These are phyloP conservation scores for Carallia pectinifolia DNA, from an alignment of 345 rosid genomes.

Conservation along the genomic window DNA sequence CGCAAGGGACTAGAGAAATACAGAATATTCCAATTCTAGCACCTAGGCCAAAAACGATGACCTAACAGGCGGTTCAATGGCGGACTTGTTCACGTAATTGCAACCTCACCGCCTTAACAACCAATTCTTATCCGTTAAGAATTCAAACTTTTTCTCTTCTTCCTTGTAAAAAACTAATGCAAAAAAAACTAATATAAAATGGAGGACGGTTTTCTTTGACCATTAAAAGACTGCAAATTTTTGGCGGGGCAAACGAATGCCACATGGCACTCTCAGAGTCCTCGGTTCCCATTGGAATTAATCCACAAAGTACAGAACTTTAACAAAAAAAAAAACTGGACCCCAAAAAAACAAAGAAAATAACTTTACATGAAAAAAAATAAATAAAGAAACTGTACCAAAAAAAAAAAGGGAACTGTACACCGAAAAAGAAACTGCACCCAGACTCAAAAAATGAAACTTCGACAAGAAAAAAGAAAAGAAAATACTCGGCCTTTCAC, in stretches of 20 bases:
- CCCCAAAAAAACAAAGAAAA: too few species aligned
- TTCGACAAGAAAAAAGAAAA: too few species aligned
- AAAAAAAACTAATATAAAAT: not conserved
- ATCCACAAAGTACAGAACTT: too few species aligned
- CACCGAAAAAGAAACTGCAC: too few species aligned
- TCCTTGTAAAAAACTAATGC: not conserved
- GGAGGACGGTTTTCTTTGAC: not conserved
- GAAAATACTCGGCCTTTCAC: too few species aligned
- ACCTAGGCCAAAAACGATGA: not conserved
- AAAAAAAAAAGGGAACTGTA: too few species aligned
- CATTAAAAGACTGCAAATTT: not conserved
- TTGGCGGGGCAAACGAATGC: not conserved
- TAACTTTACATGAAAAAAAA: too few species aligned
- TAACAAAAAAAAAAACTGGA: too few species aligned
- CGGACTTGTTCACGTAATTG: constrained; percentile 8
- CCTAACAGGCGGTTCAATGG: constrained; percentile 1
- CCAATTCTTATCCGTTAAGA: constrained; percentile 1
- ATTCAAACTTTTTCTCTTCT: not conserved
- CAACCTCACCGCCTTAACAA: constrained; percentile 6
- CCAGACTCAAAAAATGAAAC: too few species aligned
- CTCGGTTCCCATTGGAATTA: too few species aligned
- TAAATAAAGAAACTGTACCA: too few species aligned
- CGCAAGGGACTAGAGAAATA: not conserved
- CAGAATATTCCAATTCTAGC: not conserved
- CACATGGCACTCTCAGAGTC: not conserved